Evolutionary conservation across 805 yeast species (phyloP).

Genomic region (Lipomyces yamadae): DNA sequence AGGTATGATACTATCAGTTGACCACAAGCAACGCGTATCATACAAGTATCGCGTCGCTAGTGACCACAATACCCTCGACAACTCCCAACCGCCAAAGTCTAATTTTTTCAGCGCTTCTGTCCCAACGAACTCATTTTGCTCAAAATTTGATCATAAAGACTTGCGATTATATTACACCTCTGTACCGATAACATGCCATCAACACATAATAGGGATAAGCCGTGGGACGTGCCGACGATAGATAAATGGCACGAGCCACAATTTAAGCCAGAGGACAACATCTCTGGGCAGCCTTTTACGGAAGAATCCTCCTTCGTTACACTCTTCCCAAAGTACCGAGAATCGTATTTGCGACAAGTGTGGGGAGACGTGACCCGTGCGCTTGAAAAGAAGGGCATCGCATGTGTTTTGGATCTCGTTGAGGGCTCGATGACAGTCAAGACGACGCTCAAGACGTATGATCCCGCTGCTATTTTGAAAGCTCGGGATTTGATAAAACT

Average conservation of each 20-base stretch:
- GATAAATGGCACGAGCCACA: slow-evolving; percentile 81
- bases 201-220: slow-evolving; percentile 91
- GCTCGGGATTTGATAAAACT: slow-evolving; percentile 94
- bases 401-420: slow-evolving; percentile 85
- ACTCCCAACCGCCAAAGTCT: not conserved
- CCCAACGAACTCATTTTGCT: not conserved
- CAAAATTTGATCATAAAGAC: not conserved
- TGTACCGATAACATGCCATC: slow-evolving; percentile 67
- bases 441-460: slow-evolving; percentile 93
- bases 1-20: not conserved
- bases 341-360: slow-evolving; percentile 79
- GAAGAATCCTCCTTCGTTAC: slow-evolving; percentile 96
- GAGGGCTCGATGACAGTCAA: slow-evolving; percentile 98
- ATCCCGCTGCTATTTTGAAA: slow-evolving; percentile 89
- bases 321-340: slow-evolving; percentile 94
- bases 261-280: slow-evolving; percentile 86
- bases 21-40: not conserved
- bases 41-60: not conserved
- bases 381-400: slow-evolving; percentile 66
- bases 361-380: slow-evolving; percentile 94
- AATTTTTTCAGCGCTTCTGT: not conserved
- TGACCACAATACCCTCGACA: not conserved
- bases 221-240: slow-evolving; percentile 46
- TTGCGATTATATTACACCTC: not conserved
- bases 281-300: slow-evolving; percentile 84